Percentiles rank a stretch among this genome's conserved stretches.
Conservation (phyloP, 139 green algal species). For the Haematococcus sp. region DNA sequence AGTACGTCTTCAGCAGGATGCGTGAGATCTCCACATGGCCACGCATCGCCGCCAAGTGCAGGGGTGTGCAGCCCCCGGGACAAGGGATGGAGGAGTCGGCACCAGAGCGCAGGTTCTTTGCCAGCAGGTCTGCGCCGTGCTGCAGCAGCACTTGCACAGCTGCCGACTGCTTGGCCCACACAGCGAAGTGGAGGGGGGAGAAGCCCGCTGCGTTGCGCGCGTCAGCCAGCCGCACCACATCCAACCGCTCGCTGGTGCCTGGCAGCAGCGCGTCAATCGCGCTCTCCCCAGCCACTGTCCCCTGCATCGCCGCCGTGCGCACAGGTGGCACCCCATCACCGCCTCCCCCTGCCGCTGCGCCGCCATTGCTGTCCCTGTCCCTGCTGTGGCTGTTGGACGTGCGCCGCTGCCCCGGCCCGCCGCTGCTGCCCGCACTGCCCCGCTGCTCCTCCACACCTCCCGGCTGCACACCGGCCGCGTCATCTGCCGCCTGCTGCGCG, state of each 20-base stretch:
- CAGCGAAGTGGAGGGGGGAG: slow-evolving; percentile 39
- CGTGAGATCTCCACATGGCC: slow-evolving; percentile 34
- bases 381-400: too few relatives aligned
- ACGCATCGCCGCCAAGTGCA: slow-evolving; percentile 39
- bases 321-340: too few relatives aligned
- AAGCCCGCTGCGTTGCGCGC: slow-evolving; percentile 40
- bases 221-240: slow-evolving; percentile 29
- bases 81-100: not conserved
- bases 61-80: slow-evolving; percentile 38
- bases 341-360: not conserved
- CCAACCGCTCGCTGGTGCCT: not conserved
- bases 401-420: too few relatives aligned
- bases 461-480: not conserved
- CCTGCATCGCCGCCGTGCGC: too few relatives aligned
- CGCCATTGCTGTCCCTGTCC: too few relatives aligned
- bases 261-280: not conserved
- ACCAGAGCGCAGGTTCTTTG: slow-evolving; percentile 16
- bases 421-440: too few relatives aligned
- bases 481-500: not conserved
- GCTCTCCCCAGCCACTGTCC: not conserved
- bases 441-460: not conserved
- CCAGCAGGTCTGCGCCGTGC: slow-evolving; percentile 30
- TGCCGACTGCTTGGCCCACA: slow-evolving; percentile 29
- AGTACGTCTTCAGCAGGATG: slow-evolving; percentile 32
- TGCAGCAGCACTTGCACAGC: slow-evolving; percentile 32